Evolutionary conservation across 305 asterid species (phyloP).

Genomic region (Rubia balearica): DNA sequence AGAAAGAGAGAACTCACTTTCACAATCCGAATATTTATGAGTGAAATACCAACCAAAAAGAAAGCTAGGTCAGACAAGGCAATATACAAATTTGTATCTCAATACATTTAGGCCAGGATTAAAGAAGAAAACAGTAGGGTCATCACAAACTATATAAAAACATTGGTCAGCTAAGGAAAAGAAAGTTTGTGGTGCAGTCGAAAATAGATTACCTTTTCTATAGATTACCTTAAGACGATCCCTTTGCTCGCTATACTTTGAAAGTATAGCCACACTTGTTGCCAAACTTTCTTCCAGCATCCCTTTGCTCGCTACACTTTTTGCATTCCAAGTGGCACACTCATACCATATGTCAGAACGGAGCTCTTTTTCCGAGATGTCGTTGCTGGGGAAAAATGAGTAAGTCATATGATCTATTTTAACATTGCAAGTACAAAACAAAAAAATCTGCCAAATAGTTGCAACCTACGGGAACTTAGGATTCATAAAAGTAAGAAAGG

Average conservation of each 20-base stretch:
- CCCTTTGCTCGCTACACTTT: no score
- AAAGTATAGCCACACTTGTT: constrained; percentile 77
- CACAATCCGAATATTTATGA: no score
- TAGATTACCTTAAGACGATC: constrained; percentile 76
- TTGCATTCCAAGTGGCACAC: constrained; percentile 91
- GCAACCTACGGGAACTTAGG: background rate
- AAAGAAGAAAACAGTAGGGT: background rate
- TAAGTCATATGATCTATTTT: constrained; percentile 21
- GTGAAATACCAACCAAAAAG: no score
- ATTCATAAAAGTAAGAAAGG: background rate
- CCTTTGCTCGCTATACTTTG: constrained; percentile 92
- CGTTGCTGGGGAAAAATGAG: constrained; percentile 60
- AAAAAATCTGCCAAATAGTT: background rate
- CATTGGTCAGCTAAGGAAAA: background rate
- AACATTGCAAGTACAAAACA: background rate
- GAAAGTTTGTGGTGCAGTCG: background rate
- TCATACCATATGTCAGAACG: constrained; percentile 97
- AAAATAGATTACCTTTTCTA: background rate
- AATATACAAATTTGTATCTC: background rate
- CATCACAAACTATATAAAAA: background rate
- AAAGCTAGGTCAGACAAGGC: no score
- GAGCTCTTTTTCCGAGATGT: constrained; percentile 87
- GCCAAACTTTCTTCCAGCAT: constrained; percentile 73
- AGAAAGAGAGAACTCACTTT: no score
- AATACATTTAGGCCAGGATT: background rate